These are phyloP conservation scores for Linderniella brevidens DNA, from an alignment of 257 asterid species.

Conservation along the genomic window DNA sequence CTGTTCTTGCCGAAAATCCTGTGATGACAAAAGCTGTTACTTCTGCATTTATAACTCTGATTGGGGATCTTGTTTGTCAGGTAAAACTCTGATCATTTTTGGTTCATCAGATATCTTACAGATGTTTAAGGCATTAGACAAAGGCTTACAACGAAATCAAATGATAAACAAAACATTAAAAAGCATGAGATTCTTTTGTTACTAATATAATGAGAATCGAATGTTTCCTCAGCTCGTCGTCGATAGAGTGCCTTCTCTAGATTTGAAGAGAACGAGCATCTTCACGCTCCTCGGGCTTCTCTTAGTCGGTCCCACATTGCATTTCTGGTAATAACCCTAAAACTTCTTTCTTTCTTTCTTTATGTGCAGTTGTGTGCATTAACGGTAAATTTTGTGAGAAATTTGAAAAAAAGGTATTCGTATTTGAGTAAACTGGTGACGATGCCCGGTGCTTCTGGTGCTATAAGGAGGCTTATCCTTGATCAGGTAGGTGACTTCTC, in stretches of 20 bases:
- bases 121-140: too few relatives aligned
- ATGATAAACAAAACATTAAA: too few relatives aligned
- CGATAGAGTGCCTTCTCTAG: constrained; percentile 50
- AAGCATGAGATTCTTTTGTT: too few relatives aligned
- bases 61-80: constrained; percentile 83
- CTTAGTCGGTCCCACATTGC: constrained; percentile 92
- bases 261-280: constrained; percentile 56
- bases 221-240: constrained; percentile 37
- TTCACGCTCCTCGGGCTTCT: constrained; percentile 77
- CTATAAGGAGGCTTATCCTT: constrained; percentile 52
- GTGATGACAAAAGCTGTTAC: constrained; percentile 76
- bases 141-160: too few relatives aligned
- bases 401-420: constrained; percentile 37
- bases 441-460: constrained; percentile 52
- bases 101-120: too few relatives aligned
- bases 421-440: constrained; percentile 61
- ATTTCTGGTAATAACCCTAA: constrained; percentile 49
- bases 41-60: constrained; percentile 53
- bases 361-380: too few relatives aligned
- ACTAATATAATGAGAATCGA: too few relatives aligned
- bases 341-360: neutral
- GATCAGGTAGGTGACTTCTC: constrained; percentile 64
- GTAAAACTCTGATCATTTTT: too few relatives aligned
- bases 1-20: constrained; percentile 78
- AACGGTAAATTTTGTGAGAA: neutral